Evolutionary conservation across 305 asterid species (phyloP).

Genomic region (Coffea humblotiana): DNA sequence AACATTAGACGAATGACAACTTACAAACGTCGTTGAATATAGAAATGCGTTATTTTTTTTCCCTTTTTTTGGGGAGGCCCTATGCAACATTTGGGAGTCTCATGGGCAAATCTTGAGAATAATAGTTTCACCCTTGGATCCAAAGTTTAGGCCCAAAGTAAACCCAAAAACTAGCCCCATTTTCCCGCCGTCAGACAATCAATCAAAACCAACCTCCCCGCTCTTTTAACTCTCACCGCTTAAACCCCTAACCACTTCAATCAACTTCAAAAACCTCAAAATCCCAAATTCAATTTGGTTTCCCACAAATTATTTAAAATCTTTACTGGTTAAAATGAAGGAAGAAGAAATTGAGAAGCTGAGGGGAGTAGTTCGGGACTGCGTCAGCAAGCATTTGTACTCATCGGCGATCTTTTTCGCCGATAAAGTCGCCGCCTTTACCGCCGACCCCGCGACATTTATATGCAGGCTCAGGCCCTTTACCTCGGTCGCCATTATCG

Average conservation of each 20-base stretch:
- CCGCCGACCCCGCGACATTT: conserved; percentile 96
- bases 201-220: conserved; percentile 27
- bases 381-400: conserved; percentile 96
- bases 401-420: conserved; percentile 97
- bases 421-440: conserved; percentile 96
- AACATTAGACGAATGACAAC: too few species aligned
- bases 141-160: too few species aligned
- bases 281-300: not conserved
- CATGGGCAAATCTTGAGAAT: too few species aligned
- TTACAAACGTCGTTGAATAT: too few species aligned
- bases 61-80: too few species aligned
- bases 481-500: conserved; percentile 94
- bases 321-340: conserved; percentile 41
- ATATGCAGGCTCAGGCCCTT: conserved; percentile 99
- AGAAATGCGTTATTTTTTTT: too few species aligned
- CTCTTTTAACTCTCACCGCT: conserved; percentile 17
- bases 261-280: conserved; percentile 3
- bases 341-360: conserved; percentile 90
- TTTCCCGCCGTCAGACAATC: not conserved
- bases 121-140: too few species aligned
- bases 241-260: conserved; percentile 1
- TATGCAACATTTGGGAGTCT: too few species aligned
- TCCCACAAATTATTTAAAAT: not conserved
- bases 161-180: not conserved
- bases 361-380: conserved; percentile 90